Conservation (phyloP, 441 rosid species). For the Monsonia emarginata region DNA sequence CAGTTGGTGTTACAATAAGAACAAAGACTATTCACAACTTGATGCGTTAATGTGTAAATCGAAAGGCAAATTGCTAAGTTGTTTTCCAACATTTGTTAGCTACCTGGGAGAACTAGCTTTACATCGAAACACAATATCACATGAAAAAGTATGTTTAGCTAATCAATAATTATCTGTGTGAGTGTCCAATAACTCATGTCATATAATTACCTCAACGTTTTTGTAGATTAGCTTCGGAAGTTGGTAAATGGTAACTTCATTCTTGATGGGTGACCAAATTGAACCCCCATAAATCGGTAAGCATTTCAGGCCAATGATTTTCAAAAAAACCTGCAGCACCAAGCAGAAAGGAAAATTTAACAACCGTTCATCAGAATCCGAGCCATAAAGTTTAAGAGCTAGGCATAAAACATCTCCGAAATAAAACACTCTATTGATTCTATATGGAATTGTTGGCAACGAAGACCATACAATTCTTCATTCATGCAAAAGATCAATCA, state of each 20-base stretch:
- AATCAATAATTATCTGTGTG: conserved; percentile 5
- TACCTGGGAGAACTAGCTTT: conserved; percentile 4
- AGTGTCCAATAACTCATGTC: conserved; percentile 12
- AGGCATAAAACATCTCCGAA: no score
- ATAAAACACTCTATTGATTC: no score
- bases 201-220: conserved; percentile 28
- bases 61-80: neutral
- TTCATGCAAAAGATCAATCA: neutral
- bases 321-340: neutral
- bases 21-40: neutral
- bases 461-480: no score
- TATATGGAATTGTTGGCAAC: no score
- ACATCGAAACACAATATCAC: neutral
- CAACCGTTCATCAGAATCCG: no score
- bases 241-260: conserved; percentile 1
- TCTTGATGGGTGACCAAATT: conserved; percentile 1
- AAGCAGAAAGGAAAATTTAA: neutral
- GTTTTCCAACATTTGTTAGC: neutral
- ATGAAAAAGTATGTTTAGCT: neutral
- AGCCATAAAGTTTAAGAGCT: no score
- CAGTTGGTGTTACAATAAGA: neutral
- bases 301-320: neutral
- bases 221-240: conserved; percentile 13
- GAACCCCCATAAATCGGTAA: neutral
- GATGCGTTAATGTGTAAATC: neutral